Base-by-base conservation (phyloP, 306 rosid species). In the Oxytropis ochrocephala region DNA sequence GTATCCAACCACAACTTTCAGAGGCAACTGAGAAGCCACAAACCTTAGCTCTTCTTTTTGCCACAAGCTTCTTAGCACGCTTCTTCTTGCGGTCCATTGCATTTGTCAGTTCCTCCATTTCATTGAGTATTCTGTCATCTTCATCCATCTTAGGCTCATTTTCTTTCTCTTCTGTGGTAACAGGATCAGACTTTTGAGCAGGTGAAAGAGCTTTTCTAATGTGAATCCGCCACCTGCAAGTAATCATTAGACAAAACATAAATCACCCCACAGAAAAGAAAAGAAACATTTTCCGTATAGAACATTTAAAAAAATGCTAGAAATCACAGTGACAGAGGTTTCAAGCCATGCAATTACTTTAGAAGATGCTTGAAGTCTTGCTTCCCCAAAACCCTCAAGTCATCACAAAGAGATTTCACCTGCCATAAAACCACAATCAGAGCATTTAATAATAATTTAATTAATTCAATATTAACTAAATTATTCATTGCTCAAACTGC, bases 391-490 rank as follows among this genome's bases (percentile, higher is more conserved):
- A 94, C 99, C 64, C 96, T 72, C 67, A 94, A 80, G 77, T 94
- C 99, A 49, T 94, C 97, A 14, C 97, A 94, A 0, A 94, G 89
- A 46, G 81, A 36, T 86, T 87, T 87, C 35, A 94, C 89, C 99
- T 94, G 92, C 52, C 65, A 58, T 18, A 80, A 12, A 78, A 56
- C 7, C 53, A 53, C 46, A 59, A 19, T 61, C 35, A 17, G 76
- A 64, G 54, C 3, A 50, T 59, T 46, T 39, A 55, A 75, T 70
- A 80, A 33, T 33, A 35, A 24, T 24, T 24, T 24, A 24, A 24
- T 24, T 24, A 24, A 24, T 59, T 47, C 35, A 56, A 75, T 70
- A 80, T 35, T 38, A 54, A 30, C 19, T 13, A 44, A 46, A 41
- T 10, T 5, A 2, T 18, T 17, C 0, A 3, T 39, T 8, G 8